Base-by-base conservation (phyloP, 2,329 filamentous ascomycete genomes). In the Biscogniauxia sp. region DNA sequence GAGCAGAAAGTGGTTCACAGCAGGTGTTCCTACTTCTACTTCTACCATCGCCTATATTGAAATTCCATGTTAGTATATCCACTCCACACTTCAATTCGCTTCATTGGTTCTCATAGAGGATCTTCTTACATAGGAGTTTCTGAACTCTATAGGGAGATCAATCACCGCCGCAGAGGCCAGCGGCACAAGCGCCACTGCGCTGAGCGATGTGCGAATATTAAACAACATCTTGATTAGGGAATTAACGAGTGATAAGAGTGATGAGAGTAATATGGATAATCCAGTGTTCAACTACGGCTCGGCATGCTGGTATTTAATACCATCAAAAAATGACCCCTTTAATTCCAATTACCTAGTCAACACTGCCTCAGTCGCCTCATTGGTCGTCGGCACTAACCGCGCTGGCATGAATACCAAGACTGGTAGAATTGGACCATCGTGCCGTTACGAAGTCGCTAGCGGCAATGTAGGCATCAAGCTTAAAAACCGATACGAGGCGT, bases 21-120 rank as follows among this genome's bases (percentile, higher is more conserved):
- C 45, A 0, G 75, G 75, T 3, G 70, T 73, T 49, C 75, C 75
- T 11, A 72, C 53, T 32, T 64, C 53, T 50, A 59, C 55, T 11
- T 63, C 58, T n/a, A 64, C 63, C 20, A 57, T 20, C 15, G 60
- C 51, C 54, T 60, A 56, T 41, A 50, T 28, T 13, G 4, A 49
- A 20, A 11, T 56, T 25, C 11, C 9, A n/a, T 5, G 49, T 37
- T 20, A 45, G 59, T 26, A 28, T 37, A 20, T 20, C 1, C 11
- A n/a, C n/a, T n/a, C n/a, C n/a, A n/a, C 11, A 13, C 6, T 7
- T 32, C 7, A 32, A 3, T 32, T 3, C 28, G 9, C 6, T 32
- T 55, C 11, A 26, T 28, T 54, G 20, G 13, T 17, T 54, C 3
- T 56, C 7, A n/a, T 45, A 23, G 37, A 20, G 11, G 32, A n/a